Evolutionary conservation across 148 eudicot species (phyloP).

Genomic region (Salicornia ramosissima): DNA sequence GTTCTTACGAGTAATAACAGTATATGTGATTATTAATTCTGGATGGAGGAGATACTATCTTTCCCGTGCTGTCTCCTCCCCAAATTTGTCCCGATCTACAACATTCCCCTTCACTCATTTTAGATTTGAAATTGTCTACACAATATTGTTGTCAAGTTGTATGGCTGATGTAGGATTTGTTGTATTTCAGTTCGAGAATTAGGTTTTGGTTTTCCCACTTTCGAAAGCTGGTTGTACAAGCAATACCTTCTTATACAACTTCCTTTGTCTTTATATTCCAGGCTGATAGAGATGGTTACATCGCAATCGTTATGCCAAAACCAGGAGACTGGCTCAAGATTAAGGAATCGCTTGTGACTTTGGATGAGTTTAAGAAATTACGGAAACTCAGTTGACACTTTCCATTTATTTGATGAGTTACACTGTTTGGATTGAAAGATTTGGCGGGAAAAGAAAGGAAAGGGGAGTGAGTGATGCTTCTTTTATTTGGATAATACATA

Average conservation of each 20-base stretch:
- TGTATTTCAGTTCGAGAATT: background rate
- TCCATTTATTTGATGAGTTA: background rate
- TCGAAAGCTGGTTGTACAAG: background rate
- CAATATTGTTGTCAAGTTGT: background rate
- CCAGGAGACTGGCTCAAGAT: slow-evolving; percentile 80
- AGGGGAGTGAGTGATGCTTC: no score
- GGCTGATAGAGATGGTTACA: slow-evolving; percentile 92
- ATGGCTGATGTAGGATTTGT: background rate
- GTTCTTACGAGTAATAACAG: no score
- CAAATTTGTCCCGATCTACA: no score
- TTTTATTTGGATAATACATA: no score
- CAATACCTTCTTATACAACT: background rate
- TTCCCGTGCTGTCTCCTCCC: background rate
- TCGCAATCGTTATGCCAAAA: slow-evolving; percentile 84
- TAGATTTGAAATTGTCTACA: background rate
- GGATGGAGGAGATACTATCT: background rate
- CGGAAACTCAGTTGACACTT: slow-evolving; percentile 29
- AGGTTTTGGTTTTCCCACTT: background rate
- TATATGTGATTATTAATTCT: background rate
- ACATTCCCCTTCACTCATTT: background rate
- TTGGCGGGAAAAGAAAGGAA: no score
- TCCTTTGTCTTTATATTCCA: slow-evolving; percentile 23
- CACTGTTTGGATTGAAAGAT: no score
- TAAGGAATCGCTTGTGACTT: slow-evolving; percentile 50
- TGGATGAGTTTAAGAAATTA: slow-evolving; percentile 62